These are phyloP conservation scores for Pezizomycotina sp. DNA, from an alignment of 2,329 filamentous ascomycete species.

Conservation along the genomic window DNA sequence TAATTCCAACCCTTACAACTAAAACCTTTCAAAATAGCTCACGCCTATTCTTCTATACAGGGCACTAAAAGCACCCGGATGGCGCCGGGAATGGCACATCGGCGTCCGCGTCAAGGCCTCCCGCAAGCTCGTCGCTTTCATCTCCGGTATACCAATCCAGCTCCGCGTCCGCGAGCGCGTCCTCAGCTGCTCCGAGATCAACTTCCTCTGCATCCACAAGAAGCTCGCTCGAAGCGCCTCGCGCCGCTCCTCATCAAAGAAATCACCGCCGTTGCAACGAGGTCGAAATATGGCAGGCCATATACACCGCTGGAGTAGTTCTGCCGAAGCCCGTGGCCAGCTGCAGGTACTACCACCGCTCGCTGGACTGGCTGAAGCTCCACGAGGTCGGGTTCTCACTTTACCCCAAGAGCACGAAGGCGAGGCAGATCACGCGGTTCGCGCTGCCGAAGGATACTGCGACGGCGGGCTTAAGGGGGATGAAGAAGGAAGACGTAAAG, in stretches of 20 bases:
- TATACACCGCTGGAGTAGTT: slow-evolving; percentile 86
- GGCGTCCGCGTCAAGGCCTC: slow-evolving; percentile 75
- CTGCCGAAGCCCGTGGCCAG: slow-evolving; percentile 84
- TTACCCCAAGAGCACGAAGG: slow-evolving; percentile 70
- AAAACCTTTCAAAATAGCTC: neutral
- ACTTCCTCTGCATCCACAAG: slow-evolving; percentile 97
- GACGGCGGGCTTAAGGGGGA: slow-evolving; percentile 59
- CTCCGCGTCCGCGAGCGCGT: slow-evolving; percentile 62
- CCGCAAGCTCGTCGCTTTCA: slow-evolving; percentile 81
- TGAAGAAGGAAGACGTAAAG: slow-evolving; percentile 63
- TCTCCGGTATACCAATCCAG: slow-evolving; percentile 77
- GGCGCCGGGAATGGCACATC: slow-evolving; percentile 87
- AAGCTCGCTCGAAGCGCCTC: slow-evolving; percentile 88
- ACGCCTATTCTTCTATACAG: slow-evolving; percentile 32
- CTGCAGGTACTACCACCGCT: slow-evolving; percentile 86
- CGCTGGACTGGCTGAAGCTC: slow-evolving; percentile 89
- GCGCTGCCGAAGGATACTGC: slow-evolving; percentile 57
- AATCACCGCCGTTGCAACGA: slow-evolving; percentile 82
- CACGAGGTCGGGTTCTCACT: slow-evolving; percentile 90
- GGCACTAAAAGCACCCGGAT: slow-evolving; percentile 87
- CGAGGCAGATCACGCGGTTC: slow-evolving; percentile 74
- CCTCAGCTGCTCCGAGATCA: slow-evolving; percentile 76
- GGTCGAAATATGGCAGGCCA: slow-evolving; percentile 75
- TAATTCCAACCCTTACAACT: slow-evolving; percentile 4
- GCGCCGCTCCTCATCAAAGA: slow-evolving; percentile 94